Evolutionary conservation across 257 asterid species (phyloP), one percentile per base, ranked within the genome.

Genomic region (Capsicum baccatum): DNA sequence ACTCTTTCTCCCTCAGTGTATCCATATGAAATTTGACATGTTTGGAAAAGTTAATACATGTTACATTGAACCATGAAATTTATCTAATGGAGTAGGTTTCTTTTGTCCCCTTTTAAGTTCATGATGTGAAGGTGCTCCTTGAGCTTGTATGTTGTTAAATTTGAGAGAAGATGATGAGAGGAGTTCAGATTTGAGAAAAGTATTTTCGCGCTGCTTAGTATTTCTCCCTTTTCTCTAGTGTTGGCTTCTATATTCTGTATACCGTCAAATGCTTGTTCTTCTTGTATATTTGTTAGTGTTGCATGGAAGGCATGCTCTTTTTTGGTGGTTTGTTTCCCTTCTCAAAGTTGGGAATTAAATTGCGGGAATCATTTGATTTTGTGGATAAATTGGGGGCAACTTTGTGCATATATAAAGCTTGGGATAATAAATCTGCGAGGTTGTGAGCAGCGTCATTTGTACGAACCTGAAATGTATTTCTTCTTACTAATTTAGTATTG

Each of bases 141-240:
- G 80, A 19, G 19, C 57, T 19, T 73, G 80, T 48, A 11, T 19
- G 80, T 73, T 48, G 80, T 48, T 73, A 57, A 71, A 71, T 17
- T 71, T 71, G 79, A 17, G 78, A 68, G 78, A 70, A 44, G 57
- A 44, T 70, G 80, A 58, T 44, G 39, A 47, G 79, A 47, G 79
- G 58, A 17, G 80, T 19, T 73, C 58, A 48, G 80, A 73, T n/a
- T 44, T 44, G 79, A 44, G 79, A 70, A 44, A 56, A 71, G 37
- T 21, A 12, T 48, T 44, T 71, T 48, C 3, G 12, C 0, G 7
- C 60, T 48, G 80, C 60, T 11, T 11, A 48, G 44, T 48, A 26
- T 73, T 47, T 48, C 59, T 73, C 59, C 59, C 39, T 11, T 47
- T 48, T 48, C 79, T 44, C 6, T 52, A 48, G 59, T 73, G n/a